Percentiles rank a stretch among this genome's conserved stretches.
Evolutionary conservation across 495 filamentous ascomycete genomes (phyloP).

Genomic region (Penicillium atrosanguineum): DNA sequence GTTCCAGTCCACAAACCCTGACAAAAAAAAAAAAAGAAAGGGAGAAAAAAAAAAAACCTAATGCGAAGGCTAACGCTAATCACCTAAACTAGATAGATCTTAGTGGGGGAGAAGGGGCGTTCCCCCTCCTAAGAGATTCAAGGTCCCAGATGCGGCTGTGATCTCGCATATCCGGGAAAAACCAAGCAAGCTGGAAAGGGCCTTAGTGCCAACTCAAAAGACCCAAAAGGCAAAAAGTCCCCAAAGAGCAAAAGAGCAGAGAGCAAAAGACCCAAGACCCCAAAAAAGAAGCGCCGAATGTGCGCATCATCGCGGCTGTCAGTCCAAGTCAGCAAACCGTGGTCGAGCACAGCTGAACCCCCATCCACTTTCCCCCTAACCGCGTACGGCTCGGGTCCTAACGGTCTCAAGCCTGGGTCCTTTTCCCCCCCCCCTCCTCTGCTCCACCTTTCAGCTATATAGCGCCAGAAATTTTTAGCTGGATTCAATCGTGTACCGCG

Average conservation of each 20-base stretch:
- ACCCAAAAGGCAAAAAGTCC: too few species aligned
- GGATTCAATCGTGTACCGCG: neutral
- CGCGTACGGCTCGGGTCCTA: conserved; percentile 10
- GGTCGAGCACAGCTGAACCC: conserved; percentile 30
- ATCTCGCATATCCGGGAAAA: conserved; percentile 23
- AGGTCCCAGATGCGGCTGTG: conserved; percentile 14
- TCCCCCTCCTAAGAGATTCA: neutral
- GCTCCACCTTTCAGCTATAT: conserved; percentile 19
- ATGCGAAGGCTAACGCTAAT: neutral
- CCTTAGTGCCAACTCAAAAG: neutral
- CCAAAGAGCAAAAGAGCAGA: too few species aligned
- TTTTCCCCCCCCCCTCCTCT: neutral
- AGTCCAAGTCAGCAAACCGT: conserved; percentile 34
- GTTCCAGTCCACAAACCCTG: neutral
- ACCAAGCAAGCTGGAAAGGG: neutral
- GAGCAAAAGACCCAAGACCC: too few species aligned
- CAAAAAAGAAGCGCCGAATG: conserved; percentile 14
- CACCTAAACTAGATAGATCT: neutral
- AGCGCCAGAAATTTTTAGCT: neutral
- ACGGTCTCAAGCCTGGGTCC: conserved; percentile 10
- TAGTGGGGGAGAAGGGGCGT: neutral
- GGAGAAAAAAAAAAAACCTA: neutral
- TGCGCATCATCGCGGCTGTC: conserved; percentile 36
- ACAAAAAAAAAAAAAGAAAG: neutral
- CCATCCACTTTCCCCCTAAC: conserved; percentile 10